Conservation (phyloP, 2,329 filamentous ascomycete genomes). For the Blastomyces percursus region DNA sequence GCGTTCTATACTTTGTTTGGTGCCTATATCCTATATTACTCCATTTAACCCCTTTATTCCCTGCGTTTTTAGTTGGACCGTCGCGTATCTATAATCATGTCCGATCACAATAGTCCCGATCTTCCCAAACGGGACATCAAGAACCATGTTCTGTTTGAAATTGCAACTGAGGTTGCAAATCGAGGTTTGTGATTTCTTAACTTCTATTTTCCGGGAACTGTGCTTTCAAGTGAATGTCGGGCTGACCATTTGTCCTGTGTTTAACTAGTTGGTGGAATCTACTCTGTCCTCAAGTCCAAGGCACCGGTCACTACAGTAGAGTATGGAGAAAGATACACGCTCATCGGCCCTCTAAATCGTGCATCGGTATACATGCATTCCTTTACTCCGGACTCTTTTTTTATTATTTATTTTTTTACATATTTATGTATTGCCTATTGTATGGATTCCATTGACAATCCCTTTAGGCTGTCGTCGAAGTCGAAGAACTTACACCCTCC, state of each 20-base stretch:
- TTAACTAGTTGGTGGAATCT: slow-evolving; percentile 79
- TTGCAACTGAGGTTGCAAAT: slow-evolving; percentile 95
- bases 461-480: slow-evolving; percentile 80
- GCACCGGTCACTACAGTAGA: slow-evolving; percentile 94
- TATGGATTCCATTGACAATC: neutral
- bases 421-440: neutral
- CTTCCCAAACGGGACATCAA: slow-evolving; percentile 59
- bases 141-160: slow-evolving; percentile 92
- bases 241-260: slow-evolving; percentile 11
- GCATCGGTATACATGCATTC: slow-evolving; percentile 53
- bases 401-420: neutral
- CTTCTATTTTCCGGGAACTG: neutral
- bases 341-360: slow-evolving; percentile 89
- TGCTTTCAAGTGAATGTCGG: slow-evolving; percentile 4
- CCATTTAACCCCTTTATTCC: neutral
- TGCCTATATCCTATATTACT: neutral
- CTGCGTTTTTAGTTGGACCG: slow-evolving; percentile 19
- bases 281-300: slow-evolving; percentile 98
- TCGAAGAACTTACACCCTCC: slow-evolving; percentile 80
- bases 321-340: slow-evolving; percentile 94
- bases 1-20: neutral
- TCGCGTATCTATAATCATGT: slow-evolving; percentile 12
- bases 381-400: neutral
- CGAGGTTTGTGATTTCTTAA: slow-evolving; percentile 49
- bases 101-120: slow-evolving; percentile 46